Evolutionary conservation across 1,284 basidiomycete species (phyloP).

Genomic region (Rhodofomes roseus): DNA sequence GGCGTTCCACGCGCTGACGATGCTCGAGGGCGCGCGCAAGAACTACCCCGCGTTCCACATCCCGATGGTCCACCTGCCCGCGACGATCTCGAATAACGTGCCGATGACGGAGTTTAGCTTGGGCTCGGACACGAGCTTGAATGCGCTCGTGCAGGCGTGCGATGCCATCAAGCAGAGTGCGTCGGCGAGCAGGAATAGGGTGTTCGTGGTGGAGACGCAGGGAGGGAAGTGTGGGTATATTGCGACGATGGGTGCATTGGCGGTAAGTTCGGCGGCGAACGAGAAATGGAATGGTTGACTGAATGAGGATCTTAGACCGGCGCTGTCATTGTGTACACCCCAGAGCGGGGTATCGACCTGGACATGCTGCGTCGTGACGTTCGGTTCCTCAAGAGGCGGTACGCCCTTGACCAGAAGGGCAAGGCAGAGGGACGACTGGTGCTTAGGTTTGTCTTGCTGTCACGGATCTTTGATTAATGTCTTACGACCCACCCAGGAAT

Average conservation of each 20-base stretch:
- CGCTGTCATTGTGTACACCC: slow-evolving; percentile 91
- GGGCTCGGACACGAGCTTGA: slow-evolving; percentile 94
- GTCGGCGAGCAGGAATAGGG: slow-evolving; percentile 89
- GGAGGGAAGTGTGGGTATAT: slow-evolving; percentile 96
- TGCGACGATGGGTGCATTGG: slow-evolving; percentile 91
- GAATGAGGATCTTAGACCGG: slow-evolving; percentile 58
- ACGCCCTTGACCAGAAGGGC: slow-evolving; percentile 83
- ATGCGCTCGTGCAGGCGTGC: slow-evolving; percentile 95
- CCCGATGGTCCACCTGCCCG: slow-evolving; percentile 90
- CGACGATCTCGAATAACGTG: slow-evolving; percentile 97
- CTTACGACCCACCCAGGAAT: slow-evolving; percentile 50
- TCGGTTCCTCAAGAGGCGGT: slow-evolving; percentile 85
- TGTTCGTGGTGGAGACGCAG: slow-evolving; percentile 98
- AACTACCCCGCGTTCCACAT: slow-evolving; percentile 91
- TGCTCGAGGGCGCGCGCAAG: slow-evolving; percentile 78
- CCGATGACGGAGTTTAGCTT: slow-evolving; percentile 95
- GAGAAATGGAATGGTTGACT: neutral
- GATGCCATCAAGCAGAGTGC: slow-evolving; percentile 99
- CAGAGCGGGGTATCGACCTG: slow-evolving; percentile 86
- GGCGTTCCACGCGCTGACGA: slow-evolving; percentile 78
- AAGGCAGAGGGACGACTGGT: slow-evolving; percentile 92
- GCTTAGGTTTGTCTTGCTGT: slow-evolving; percentile 56
- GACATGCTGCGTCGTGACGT: slow-evolving; percentile 84
- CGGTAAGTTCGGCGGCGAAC: slow-evolving; percentile 52
- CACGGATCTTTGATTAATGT: neutral